Evolutionary conservation across 2,329 filamentous ascomycete genomes (phyloP).

Genomic region (Xylaria arbuscula): DNA sequence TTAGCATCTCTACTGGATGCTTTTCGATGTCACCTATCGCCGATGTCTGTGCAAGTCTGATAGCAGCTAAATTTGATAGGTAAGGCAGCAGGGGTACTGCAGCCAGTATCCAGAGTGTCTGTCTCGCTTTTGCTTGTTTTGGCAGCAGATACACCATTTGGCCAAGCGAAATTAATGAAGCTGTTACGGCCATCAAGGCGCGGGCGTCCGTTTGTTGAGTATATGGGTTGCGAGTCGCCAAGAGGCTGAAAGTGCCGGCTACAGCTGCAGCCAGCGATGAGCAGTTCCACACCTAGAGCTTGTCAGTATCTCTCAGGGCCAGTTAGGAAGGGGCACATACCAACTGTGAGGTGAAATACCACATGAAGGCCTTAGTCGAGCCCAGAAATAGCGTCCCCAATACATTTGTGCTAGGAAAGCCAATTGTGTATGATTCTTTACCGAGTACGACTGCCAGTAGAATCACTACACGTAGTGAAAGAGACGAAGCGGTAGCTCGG

Average conservation of each 20-base stretch:
- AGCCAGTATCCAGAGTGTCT: constrained; percentile 49
- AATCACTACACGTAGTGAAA: constrained; percentile 42
- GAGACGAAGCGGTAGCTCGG: constrained; percentile 36
- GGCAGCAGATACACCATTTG: constrained; percentile 51
- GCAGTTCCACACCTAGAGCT: constrained; percentile 46
- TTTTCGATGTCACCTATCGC: constrained; percentile 27
- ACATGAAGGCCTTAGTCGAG: constrained; percentile 49
- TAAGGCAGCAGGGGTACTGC: constrained; percentile 50
- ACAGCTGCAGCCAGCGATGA: constrained; percentile 50
- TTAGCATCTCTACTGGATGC: constrained; percentile 54
- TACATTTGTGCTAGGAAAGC: constrained; percentile 39
- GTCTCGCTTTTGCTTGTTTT: constrained; percentile 44
- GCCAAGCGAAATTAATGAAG: constrained; percentile 49
- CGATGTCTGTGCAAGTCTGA: constrained; percentile 37
- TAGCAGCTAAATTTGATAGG: constrained; percentile 45
- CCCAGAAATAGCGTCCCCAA: constrained; percentile 42
- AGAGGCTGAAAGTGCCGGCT: constrained; percentile 50
- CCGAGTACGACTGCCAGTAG: constrained; percentile 38
- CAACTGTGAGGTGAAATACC: constrained; percentile 51
- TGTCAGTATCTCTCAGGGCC: not conserved
- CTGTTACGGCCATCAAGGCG: constrained; percentile 44
- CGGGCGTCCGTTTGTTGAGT: constrained; percentile 45
- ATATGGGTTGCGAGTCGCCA: constrained; percentile 47
- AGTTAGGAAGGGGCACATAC: constrained; percentile 43
- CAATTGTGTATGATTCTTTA: constrained; percentile 42